Evolutionary conservation across 2,329 filamentous ascomycete genomes (phyloP), one percentile per base, ranked within the genome.

Genomic region (Dothideomycetes sp.): DNA sequence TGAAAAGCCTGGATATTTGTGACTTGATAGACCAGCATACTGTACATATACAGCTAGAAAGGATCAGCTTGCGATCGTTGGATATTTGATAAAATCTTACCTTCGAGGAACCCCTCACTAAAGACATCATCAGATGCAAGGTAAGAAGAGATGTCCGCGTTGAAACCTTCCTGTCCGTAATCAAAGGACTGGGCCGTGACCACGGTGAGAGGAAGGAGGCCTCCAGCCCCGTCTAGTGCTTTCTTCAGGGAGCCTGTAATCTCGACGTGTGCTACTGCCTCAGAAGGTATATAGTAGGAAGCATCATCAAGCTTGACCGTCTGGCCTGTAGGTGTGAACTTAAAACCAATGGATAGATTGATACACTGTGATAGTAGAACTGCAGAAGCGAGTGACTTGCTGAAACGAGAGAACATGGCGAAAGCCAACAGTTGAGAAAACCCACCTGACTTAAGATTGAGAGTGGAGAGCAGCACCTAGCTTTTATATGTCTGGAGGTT

Each of bases 71-170:
- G 2, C n/a, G n/a, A n/a, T n/a, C n/a, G n/a, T n/a, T n/a, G n/a
- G n/a, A n/a, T n/a, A n/a, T n/a, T n/a, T n/a, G n/a, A n/a, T n/a
- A n/a, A n/a, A n/a, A 8, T 17, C 30, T 24, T 43, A 57, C 57
- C 53, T 44, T 60, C 55, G 7, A 62, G 51, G 35, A 67, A 67
- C 6, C 57, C 61, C 28, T 52, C 47, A 22, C 61, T 57, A 48
- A 62, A 67, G 6, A 67, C 64, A 53, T 67, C 64, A 41, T 67
- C 64, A 18, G 44, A 37, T 11, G 53, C 41, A 4, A 52, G 47
- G 45, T 59, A 66, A 3, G 49, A 51, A 8, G 54, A 46, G 13
- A 58, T 48, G 1, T 54, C 40, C 4, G 46, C 44, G 8, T 37
- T 41, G 7, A 64, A 44, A 29, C 56, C 45, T 4, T 41, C 37